Evolutionary conservation across 495 filamentous ascomycete species (phyloP).

Genomic region (Hypoxylon subgilvum): DNA sequence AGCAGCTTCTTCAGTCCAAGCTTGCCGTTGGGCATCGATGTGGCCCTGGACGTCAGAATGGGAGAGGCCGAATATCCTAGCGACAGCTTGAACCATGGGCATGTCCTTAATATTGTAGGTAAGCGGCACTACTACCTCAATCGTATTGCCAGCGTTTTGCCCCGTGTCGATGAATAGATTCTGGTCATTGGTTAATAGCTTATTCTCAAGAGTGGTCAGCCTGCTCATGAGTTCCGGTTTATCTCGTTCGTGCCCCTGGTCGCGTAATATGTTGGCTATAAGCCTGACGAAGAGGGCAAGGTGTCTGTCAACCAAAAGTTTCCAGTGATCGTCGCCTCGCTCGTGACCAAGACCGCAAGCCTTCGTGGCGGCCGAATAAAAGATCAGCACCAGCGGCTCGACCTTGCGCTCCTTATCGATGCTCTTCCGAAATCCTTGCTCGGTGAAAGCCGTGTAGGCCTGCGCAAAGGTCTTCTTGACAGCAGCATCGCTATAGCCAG

Average conservation of each 20-base stretch:
- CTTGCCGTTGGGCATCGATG: constrained; percentile 76
- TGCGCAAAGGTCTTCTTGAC: constrained; percentile 94
- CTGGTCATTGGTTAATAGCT: constrained; percentile 93
- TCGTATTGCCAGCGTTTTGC: constrained; percentile 62
- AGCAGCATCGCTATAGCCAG: constrained; percentile 83
- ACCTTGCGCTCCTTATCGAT: constrained; percentile 92
- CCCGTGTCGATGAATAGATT: constrained; percentile 69
- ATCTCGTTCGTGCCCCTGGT: constrained; percentile 74
- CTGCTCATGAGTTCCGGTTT: constrained; percentile 80
- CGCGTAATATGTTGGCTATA: constrained; percentile 77
- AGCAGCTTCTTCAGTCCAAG: constrained; percentile 91
- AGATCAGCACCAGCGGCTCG: constrained; percentile 90
- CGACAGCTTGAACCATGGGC: constrained; percentile 86
- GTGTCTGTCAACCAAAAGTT: constrained; percentile 89
- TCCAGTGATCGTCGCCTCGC: constrained; percentile 88
- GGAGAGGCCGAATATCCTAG: constrained; percentile 79
- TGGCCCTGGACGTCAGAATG: constrained; percentile 80
- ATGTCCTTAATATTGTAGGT: constrained; percentile 96
- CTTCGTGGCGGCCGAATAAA: constrained; percentile 75
- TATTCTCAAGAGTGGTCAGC: constrained; percentile 83
- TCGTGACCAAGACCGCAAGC: constrained; percentile 82
- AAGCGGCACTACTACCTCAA: constrained; percentile 79
- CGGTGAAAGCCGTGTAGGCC: constrained; percentile 69
- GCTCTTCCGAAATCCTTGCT: constrained; percentile 83
- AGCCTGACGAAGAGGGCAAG: constrained; percentile 93